phyloP scores from a whole-genome alignment of 257 asterid genomes.

The Nicotiana otophora region DNA sequence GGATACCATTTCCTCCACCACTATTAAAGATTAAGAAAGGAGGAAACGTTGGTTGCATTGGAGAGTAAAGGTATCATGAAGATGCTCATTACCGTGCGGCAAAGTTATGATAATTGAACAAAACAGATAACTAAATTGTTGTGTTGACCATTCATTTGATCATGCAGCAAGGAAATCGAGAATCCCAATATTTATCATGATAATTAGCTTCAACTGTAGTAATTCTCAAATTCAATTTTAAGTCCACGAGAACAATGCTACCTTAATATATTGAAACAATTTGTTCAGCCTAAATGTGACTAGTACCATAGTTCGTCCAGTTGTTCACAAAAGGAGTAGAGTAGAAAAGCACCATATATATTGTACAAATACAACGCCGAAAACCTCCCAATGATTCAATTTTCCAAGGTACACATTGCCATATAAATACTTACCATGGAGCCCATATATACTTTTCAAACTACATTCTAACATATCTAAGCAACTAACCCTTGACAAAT shows the following conservation, averaged over 20 bases:
- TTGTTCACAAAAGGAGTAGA: not conserved
- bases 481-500: not conserved
- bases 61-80: not conserved
- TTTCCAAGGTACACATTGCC: not conserved
- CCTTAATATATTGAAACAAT: not conserved
- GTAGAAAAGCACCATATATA: not conserved
- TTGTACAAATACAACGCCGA: not conserved
- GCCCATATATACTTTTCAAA: not conserved
- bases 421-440: too few relatives aligned
- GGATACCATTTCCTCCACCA: not conserved
- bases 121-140: not conserved
- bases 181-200: not conserved
- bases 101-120: not conserved
- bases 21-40: not conserved
- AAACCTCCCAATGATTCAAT: not conserved
- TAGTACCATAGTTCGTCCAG: not conserved
- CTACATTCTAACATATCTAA: not conserved
- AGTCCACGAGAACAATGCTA: not conserved
- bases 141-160: not conserved
- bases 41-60: not conserved
- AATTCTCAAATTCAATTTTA: not conserved
- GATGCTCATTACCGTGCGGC: not conserved
- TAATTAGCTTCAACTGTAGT: not conserved
- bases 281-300: conserved; percentile 4
- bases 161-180: not conserved